A percentile compares a stretch with the other conserved stretches of the same genome.
phyloP scores from a whole-genome alignment of 108 stramenopile species.

The Skeletonema marinoi region DNA sequence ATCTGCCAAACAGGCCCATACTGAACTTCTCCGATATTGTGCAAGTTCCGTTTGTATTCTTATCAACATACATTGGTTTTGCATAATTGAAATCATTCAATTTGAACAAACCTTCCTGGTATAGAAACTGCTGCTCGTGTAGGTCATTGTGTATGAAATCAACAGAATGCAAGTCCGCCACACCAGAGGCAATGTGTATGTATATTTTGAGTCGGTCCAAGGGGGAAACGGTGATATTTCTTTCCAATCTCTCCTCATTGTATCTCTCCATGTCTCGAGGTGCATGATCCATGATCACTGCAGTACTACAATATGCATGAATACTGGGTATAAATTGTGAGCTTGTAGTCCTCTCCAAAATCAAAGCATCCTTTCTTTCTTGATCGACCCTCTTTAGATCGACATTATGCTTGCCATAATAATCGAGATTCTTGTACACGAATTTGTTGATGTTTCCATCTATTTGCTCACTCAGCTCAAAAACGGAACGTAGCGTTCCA shows the following conservation, averaged over 20 bases:
- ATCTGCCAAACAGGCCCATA: background rate
- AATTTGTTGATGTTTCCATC: slow-evolving; percentile 10
- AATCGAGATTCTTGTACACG: slow-evolving; percentile 43
- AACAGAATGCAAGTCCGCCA: slow-evolving; percentile 56
- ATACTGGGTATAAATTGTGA: slow-evolving; percentile 40
- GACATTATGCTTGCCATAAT: slow-evolving; percentile 7
- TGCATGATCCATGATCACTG: slow-evolving; percentile 47
- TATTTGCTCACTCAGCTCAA: slow-evolving; percentile 12
- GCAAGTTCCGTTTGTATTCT: slow-evolving; percentile 11
- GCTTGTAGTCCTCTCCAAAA: slow-evolving; percentile 25
- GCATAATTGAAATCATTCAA: slow-evolving; percentile 34
- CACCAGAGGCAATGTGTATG: slow-evolving; percentile 51
- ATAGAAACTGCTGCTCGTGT: slow-evolving; percentile 49
- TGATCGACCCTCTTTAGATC: slow-evolving; percentile 15
- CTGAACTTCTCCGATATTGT: background rate
- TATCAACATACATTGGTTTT: slow-evolving; percentile 34
- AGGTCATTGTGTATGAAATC: slow-evolving; percentile 57
- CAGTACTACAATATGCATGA: slow-evolving; percentile 41
- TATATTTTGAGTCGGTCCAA: slow-evolving; percentile 6
- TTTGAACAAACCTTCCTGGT: slow-evolving; percentile 32
- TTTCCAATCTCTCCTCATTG: slow-evolving; percentile 23
- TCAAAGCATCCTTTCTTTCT: slow-evolving; percentile 39
- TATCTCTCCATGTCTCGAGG: slow-evolving; percentile 47
- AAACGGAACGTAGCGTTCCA: slow-evolving; percentile 9
- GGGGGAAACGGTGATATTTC: background rate